A percentile compares a stretch with the other conserved stretches of the same genome.
phyloP scores from a whole-genome alignment of 768 basidiomycete genomes.

The Termitomyces sp. region DNA sequence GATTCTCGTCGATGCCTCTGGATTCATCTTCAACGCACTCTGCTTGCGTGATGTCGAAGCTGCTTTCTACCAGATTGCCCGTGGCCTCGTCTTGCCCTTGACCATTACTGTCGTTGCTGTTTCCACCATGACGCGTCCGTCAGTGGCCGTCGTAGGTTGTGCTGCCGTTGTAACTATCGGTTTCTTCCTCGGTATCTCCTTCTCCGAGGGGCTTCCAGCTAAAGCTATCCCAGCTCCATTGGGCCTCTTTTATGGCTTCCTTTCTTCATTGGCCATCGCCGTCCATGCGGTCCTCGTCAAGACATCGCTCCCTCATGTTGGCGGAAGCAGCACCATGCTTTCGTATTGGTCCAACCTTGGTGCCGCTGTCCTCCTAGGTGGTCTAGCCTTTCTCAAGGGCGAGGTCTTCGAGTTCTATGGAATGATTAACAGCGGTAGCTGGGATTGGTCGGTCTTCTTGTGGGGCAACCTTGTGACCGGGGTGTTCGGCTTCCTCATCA shows the following conservation, averaged over 20 bases:
- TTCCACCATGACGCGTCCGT: conserved; percentile 57
- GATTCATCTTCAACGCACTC: conserved; percentile 26
- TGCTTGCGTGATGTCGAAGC: conserved; percentile 57
- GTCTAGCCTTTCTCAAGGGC: conserved; percentile 61
- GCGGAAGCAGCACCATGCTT: conserved; percentile 67
- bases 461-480: conserved; percentile 44
- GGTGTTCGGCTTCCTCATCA: conserved; percentile 75
- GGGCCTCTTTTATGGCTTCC: conserved; percentile 68
- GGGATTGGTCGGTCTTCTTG: conserved; percentile 27
- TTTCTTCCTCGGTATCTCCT: conserved; percentile 62
- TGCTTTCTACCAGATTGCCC: conserved; percentile 77
- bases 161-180: conserved; percentile 71
- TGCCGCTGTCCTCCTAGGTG: conserved; percentile 55
- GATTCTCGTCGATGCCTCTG: conserved; percentile 35
- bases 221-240: conserved; percentile 41
- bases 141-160: conserved; percentile 56
- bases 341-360: conserved; percentile 78
- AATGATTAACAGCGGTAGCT: conserved; percentile 33
- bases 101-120: conserved; percentile 70
- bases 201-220: conserved; percentile 37
- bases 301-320: conserved; percentile 61
- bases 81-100: conserved; percentile 76
- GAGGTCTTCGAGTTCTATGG: conserved; percentile 53
- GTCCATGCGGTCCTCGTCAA: conserved; percentile 85
- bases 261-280: conserved; percentile 68